phyloP scores from a whole-genome alignment of 805 yeast genomes.

The Teunomyces kruisii region DNA sequence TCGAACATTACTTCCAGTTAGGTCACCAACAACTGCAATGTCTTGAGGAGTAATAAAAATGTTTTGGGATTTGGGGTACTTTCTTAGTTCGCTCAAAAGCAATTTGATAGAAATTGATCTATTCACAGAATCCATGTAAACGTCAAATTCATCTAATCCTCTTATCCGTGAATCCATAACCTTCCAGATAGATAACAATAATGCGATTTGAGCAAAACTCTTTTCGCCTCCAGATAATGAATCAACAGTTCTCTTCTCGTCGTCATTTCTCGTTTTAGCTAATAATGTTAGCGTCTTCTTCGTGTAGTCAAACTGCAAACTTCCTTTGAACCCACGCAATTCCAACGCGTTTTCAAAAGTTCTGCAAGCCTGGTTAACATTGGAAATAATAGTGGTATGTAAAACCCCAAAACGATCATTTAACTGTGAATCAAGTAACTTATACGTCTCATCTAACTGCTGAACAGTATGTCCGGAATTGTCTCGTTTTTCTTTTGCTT shows the following conservation, averaged over 20 bases:
- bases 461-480: slow-evolving; percentile 42
- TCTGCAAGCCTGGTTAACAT: slow-evolving; percentile 30
- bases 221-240: slow-evolving; percentile 97
- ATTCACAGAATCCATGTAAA: slow-evolving; percentile 93
- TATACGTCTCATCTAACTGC: slow-evolving; percentile 28
- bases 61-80: slow-evolving; percentile 72
- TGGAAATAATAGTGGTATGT: slow-evolving; percentile 31
- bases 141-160: slow-evolving; percentile 96
- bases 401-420: slow-evolving; percentile 32
- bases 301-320: slow-evolving; percentile 60
- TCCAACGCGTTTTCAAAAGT: slow-evolving; percentile 59
- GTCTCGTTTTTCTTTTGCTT: slow-evolving; percentile 42
- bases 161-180: slow-evolving; percentile 85
- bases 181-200: slow-evolving; percentile 87
- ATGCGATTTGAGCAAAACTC: slow-evolving; percentile 87
- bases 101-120: slow-evolving; percentile 75
- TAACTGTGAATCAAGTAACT: slow-evolving; percentile 28
- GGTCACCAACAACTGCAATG: slow-evolving; percentile 66
- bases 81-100: slow-evolving; percentile 65
- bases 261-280: slow-evolving; percentile 62
- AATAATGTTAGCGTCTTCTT: slow-evolving; percentile 52
- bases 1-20: slow-evolving; percentile 51
- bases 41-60: slow-evolving; percentile 94
- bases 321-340: slow-evolving; percentile 73
- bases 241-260: slow-evolving; percentile 64